Percentiles rank a stretch among this genome's conserved stretches.
Evolutionary conservation across 164 flowering plant genomes (phyloP).

Genomic region (Santalum album): DNA sequence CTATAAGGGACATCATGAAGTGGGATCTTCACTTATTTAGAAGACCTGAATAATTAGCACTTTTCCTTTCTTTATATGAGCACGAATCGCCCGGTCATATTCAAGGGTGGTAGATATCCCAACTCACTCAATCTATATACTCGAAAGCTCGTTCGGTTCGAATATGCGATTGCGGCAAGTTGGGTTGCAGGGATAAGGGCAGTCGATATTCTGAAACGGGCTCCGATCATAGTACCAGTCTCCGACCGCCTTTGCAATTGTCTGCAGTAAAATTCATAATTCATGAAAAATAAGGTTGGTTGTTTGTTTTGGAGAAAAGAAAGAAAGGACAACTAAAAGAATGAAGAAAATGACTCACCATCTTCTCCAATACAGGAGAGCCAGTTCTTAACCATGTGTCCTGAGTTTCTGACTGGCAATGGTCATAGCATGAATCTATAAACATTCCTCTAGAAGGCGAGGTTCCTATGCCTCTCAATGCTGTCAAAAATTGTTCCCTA

Average conservation of each 20-base stretch:
- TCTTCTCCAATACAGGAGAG: neutral
- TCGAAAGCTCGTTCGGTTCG: too few species aligned
- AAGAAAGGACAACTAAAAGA: too few species aligned
- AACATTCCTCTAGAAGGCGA: neutral
- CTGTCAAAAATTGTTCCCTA: neutral
- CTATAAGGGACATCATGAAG: too few species aligned
- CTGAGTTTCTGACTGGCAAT: neutral
- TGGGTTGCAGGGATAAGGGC: constrained; percentile 82
- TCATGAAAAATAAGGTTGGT: too few species aligned
- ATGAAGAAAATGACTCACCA: neutral
- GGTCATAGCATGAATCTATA: neutral
- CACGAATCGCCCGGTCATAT: too few species aligned
- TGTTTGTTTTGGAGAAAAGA: too few species aligned
- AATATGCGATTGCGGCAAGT: too few species aligned
- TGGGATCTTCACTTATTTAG: too few species aligned
- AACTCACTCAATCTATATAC: too few species aligned
- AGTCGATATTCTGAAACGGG: constrained; percentile 63
- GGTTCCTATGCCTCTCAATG: neutral
- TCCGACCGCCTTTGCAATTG: constrained; percentile 80
- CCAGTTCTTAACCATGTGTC: neutral
- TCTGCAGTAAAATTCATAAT: neutral
- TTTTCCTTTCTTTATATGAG: too few species aligned
- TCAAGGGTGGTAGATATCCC: too few species aligned
- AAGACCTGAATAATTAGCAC: too few species aligned
- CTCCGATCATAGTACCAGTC: constrained; percentile 79